Percentiles rank a stretch among this genome's conserved stretches.
These are phyloP conservation scores for Botryotinia calthae DNA, from an alignment of 2,329 filamentous ascomycete species.

Conservation along the genomic window DNA sequence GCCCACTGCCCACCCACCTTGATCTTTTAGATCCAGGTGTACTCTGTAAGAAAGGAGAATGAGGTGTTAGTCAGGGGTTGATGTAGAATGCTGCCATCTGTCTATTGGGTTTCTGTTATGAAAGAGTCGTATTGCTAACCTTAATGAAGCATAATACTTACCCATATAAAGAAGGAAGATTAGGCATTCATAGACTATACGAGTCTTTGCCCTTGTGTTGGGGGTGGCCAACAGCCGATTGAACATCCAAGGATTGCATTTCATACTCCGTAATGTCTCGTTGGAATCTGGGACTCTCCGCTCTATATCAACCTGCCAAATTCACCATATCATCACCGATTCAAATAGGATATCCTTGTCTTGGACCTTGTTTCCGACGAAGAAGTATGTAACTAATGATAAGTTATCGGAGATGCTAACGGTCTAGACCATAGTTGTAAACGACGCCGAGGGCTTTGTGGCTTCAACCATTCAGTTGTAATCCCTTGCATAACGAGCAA, in stretches of 20 bases:
- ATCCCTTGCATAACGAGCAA: background rate
- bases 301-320: background rate
- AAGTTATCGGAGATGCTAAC: no score
- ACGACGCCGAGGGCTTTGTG: background rate
- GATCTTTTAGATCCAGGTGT: no score
- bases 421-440: background rate
- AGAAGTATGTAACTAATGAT: background rate
- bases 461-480: background rate
- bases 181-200: background rate
- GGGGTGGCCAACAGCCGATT: background rate
- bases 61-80: background rate
- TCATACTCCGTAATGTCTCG: background rate
- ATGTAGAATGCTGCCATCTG: background rate
- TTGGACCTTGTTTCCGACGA: background rate
- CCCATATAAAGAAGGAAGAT: background rate
- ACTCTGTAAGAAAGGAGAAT: background rate
- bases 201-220: background rate
- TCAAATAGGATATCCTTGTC: background rate
- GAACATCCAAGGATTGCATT: background rate
- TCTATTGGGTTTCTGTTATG: background rate
- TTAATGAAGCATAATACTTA: background rate
- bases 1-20: background rate
- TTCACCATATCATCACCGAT: background rate
- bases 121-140: background rate
- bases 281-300: background rate